Conservation (phyloP, 371 early-diverging fungal species). For the Mucor racemosus region DNA sequence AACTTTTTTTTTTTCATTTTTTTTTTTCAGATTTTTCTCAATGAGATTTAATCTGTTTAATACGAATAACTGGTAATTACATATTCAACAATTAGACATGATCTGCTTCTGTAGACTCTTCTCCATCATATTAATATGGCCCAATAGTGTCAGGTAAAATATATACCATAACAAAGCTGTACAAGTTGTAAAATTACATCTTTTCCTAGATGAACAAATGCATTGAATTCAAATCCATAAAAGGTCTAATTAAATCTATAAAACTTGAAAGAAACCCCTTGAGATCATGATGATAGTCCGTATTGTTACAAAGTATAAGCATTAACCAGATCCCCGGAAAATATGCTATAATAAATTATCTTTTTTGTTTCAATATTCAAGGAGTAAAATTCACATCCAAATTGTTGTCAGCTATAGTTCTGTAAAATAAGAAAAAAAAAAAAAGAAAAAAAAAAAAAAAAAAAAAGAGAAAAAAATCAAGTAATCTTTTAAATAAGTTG, state of each 20-base stretch:
- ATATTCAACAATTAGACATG: too few relatives aligned
- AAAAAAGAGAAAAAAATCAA: background rate
- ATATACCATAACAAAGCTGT: slow-evolving; percentile 4
- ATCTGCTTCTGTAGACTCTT: too few relatives aligned
- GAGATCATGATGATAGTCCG: background rate
- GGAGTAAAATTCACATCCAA: background rate
- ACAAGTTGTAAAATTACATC: background rate
- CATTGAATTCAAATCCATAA: slow-evolving; percentile 4
- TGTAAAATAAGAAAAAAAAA: background rate
- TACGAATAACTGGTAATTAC: too few relatives aligned
- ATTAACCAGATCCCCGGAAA: slow-evolving; percentile 23
- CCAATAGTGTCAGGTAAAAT: background rate
- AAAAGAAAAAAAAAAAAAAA: background rate
- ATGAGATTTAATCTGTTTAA: too few relatives aligned
- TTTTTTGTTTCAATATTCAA: background rate
- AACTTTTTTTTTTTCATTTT: background rate
- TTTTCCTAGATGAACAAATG: slow-evolving; percentile 6
- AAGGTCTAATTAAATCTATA: slow-evolving; percentile 21
- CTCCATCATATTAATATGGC: background rate
- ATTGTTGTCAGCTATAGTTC: background rate
- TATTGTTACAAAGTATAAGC: background rate
- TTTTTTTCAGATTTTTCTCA: too few relatives aligned
- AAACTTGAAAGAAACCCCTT: background rate
- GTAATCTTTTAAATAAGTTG: slow-evolving; percentile 25
- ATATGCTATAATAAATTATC: background rate